phyloP scores from a whole-genome alignment of 2,329 filamentous ascomycete genomes.

The Pseudocercospora fijiensis region DNA sequence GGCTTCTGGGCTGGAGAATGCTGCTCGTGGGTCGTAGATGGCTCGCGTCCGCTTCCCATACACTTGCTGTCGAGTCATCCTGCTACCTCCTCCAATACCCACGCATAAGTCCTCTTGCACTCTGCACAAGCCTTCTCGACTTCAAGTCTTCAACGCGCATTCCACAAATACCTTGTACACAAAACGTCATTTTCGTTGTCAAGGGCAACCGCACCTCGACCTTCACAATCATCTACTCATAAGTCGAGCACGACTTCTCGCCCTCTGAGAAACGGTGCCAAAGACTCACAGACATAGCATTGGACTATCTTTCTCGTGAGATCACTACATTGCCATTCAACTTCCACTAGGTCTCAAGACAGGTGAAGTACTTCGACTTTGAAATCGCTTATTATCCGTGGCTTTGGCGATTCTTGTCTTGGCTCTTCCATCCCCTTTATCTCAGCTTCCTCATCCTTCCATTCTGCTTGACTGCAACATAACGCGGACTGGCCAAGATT shows the following conservation, averaged over 20 bases:
- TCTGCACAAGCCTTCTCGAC: background rate
- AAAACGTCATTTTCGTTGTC: constrained; percentile 1
- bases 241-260: background rate
- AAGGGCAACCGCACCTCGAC: background rate
- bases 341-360: background rate
- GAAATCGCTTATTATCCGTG: background rate
- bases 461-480: background rate
- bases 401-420: background rate
- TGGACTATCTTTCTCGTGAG: background rate
- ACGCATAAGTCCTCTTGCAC: background rate
- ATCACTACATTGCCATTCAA: background rate
- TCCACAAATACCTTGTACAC: background rate
- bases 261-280: background rate
- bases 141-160: background rate
- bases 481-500: background rate
- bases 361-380: background rate
- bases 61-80: constrained; percentile 1
- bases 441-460: background rate
- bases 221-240: too few species aligned
- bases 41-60: constrained; percentile 43
- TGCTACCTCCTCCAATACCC: background rate
- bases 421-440: background rate
- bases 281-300: background rate
- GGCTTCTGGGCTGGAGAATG: constrained; percentile 29
- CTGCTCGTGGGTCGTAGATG: constrained; percentile 28